A percentile compares a stretch with the other conserved stretches of the same genome.
These are phyloP conservation scores for Nakazawaea siamensis DNA, from an alignment of 805 yeast genomes.

Conservation along the genomic window DNA sequence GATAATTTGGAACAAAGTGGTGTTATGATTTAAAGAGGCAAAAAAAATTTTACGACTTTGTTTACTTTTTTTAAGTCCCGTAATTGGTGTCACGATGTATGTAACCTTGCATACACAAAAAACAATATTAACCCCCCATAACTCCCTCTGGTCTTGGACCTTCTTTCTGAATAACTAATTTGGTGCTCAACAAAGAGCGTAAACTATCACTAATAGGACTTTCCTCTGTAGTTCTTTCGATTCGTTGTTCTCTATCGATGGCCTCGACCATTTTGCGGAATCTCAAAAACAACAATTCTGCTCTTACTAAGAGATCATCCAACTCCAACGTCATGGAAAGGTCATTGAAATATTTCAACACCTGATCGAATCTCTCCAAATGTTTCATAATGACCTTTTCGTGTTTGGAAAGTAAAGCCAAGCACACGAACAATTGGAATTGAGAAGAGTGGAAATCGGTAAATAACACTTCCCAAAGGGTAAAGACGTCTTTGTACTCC, in stretches of 20 bases:
- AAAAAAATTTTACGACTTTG: no score
- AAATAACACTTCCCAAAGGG: slow-evolving; percentile 90
- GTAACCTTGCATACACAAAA: background rate
- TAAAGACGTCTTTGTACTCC: slow-evolving; percentile 63
- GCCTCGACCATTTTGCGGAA: slow-evolving; percentile 75
- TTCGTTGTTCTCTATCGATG: slow-evolving; percentile 48
- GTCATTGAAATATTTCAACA: slow-evolving; percentile 88
- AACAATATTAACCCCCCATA: slow-evolving; percentile 12
- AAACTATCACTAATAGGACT: slow-evolving; percentile 42
- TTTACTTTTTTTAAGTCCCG: background rate
- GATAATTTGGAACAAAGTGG: no score
- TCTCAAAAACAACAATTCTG: slow-evolving; percentile 74
- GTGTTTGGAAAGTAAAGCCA: slow-evolving; percentile 85
- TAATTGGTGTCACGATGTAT: slow-evolving; percentile 2
- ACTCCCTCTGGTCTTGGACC: slow-evolving; percentile 20
- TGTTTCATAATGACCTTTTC: slow-evolving; percentile 70
- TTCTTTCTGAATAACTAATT: slow-evolving; percentile 60
- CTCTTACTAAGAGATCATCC: slow-evolving; percentile 70
- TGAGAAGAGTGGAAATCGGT: slow-evolving; percentile 84
- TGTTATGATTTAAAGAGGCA: background rate
- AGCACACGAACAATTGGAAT: slow-evolving; percentile 78
- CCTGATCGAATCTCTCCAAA: slow-evolving; percentile 78
- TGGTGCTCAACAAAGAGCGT: slow-evolving; percentile 49
- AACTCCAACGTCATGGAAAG: slow-evolving; percentile 68
- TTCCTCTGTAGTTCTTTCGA: slow-evolving; percentile 16